Conservation (phyloP, 192 early-diverging fungal genomes). For the Podochytrium sp. region DNA sequence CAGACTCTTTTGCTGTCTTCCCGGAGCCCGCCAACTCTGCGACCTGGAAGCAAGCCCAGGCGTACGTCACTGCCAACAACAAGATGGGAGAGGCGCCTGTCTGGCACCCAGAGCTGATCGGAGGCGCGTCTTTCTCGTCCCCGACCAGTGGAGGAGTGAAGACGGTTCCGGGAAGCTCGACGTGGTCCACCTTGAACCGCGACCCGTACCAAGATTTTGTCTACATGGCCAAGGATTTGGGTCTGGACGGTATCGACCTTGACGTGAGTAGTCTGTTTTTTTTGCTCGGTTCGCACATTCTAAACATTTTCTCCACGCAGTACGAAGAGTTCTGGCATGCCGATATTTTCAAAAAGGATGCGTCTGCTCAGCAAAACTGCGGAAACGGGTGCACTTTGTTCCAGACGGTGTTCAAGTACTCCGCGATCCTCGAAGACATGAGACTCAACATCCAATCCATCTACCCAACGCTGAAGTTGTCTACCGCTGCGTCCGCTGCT, state of each 20-base stretch:
- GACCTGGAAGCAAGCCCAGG: conserved; percentile 26
- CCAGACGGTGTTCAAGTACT: conserved; percentile 32
- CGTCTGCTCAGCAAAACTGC: neutral
- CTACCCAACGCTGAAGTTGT: conserved; percentile 21
- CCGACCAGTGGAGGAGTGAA: neutral
- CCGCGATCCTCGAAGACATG: conserved; percentile 58
- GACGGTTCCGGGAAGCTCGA: neutral
- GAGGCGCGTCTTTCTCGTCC: neutral
- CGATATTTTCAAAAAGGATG: conserved; percentile 13
- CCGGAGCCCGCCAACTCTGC: conserved; percentile 21
- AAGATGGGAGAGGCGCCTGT: neutral
- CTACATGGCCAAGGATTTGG: conserved; percentile 1
- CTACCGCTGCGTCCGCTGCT: conserved; percentile 22
- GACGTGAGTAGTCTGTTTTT: too few relatives aligned
- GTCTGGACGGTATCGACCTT: conserved; percentile 25
- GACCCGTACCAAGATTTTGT: conserved; percentile 25
- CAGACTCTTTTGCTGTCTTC: conserved; percentile 11
- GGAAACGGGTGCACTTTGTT: neutral
- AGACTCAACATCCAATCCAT: conserved; percentile 68
- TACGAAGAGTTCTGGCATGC: conserved; percentile 31
- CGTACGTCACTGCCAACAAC: conserved; percentile 2
- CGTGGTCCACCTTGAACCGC: conserved; percentile 1
- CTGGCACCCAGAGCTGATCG: conserved; percentile 24
- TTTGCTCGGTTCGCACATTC: too few relatives aligned
- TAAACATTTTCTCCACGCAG: too few relatives aligned